Base-by-base conservation (phyloP, 1,284 basidiomycete genomes). In the Microbotryum lychnidis-dioicae region DNA sequence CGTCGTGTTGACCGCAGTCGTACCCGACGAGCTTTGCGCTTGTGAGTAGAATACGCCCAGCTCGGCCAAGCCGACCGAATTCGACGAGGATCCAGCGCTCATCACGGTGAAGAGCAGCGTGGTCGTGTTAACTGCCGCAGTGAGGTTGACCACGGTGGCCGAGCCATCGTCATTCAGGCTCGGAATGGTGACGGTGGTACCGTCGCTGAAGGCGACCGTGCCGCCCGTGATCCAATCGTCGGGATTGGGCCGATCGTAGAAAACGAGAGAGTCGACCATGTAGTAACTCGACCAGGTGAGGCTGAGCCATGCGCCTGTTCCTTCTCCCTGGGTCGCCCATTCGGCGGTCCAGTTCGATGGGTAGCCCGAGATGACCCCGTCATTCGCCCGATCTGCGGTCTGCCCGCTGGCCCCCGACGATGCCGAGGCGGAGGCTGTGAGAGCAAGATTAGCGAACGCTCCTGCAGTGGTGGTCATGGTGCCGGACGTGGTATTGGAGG, bases 291-390 rank as follows among this genome's bases (percentile, higher is more conserved):
- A 4, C 37, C 37, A 42, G 12, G 12, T 10, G 16, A 62, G 37
- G n/a, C n/a, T 47, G 48, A 55, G 4, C 37, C 56, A 58, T 0
- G 56, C 45, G 2, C 57, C 57, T 4, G 33, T 47, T 12, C 33
- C 47, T 45, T 59, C 25, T 21, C 48, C 54, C 27, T 46, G 37
- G 14, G 59, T 50, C 2, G 65, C 44, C 63, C 63, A 67, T n/a
- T 67, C 66, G 21, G 58, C 56, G 14, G 58, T 33, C 6, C 44
- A 44, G 37, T 67, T 62, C 1, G 54, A 57, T 23, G 47, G 63
- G 50, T 69, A 69, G 6, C 68, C 65, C 18, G 49, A 29, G 23
- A 62, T 37, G 37, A 63, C 47, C 20, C 63, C 63, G 27, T 67
- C 65, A 21, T 60, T 65, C 7, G 59, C 59, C 12, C 37, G 37